Conservation (phyloP, 768 basidiomycete genomes). For the Lyophyllum atratum region DNA sequence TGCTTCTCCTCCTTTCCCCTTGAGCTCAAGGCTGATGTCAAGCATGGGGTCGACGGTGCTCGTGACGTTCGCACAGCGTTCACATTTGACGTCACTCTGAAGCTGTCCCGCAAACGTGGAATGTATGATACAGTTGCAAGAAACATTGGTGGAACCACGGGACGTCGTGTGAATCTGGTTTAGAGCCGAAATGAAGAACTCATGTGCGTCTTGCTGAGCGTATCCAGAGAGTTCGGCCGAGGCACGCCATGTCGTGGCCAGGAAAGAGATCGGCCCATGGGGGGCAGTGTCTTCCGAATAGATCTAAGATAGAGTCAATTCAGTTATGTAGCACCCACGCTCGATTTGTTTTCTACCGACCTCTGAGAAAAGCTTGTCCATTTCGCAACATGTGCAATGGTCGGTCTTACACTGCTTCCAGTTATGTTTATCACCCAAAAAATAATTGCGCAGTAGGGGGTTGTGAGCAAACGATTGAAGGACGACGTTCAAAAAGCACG, state of each 20-base stretch:
- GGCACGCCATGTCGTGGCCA: conserved; percentile 82
- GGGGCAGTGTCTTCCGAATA: conserved; percentile 61
- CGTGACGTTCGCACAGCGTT: conserved; percentile 76
- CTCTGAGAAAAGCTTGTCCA: conserved; percentile 85
- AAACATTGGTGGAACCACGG: conserved; percentile 70
- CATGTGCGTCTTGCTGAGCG: conserved; percentile 93
- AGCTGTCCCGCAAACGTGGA: conserved; percentile 85
- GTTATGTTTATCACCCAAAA: conserved; percentile 90
- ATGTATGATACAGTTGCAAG: conserved; percentile 91
- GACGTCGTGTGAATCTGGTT: conserved; percentile 87
- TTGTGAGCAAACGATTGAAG: conserved; percentile 90
- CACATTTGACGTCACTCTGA: conserved; percentile 89
- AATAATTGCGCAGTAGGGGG: conserved; percentile 85
- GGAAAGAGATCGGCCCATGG: conserved; percentile 81
- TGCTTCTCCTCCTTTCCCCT: conserved; percentile 47
- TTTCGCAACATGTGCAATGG: conserved; percentile 89
- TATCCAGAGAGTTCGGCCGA: conserved; percentile 86
- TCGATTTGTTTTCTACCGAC: conserved; percentile 33
- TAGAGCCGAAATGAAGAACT: conserved; percentile 80
- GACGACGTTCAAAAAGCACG: conserved; percentile 92
- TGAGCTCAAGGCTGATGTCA: conserved; percentile 87
- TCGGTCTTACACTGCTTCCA: conserved; percentile 63
- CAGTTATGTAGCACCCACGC: neutral
- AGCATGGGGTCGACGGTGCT: conserved; percentile 87
- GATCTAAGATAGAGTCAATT: conserved; percentile 35